Evolutionary conservation across 495 filamentous ascomycete species (phyloP), one percentile per base, ranked within the genome.

Genomic region (Parathielavia appendiculata): DNA sequence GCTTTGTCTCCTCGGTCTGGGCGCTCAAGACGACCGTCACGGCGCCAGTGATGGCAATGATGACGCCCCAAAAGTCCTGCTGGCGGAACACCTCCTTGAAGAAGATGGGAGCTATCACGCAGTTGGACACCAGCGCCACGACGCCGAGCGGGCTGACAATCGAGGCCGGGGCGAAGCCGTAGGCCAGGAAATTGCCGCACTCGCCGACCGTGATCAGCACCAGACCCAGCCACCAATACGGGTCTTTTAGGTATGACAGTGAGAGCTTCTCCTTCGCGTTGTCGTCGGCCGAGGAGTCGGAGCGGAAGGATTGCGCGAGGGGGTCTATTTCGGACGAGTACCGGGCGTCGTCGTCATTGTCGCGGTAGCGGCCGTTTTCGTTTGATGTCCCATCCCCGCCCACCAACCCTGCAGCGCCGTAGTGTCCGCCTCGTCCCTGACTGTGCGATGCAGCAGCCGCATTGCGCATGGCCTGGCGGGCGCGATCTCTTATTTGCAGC

Each of bases 71-170:
- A 32, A 90, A 83, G 70, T 98, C 93, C n/a, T 89, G 86, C 57
- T 73, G 75, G 23, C 93, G 86, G 63, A 97, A 95, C 46, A 77
- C 74, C 71, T 98, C 93, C 63, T 95, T 92, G 61, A 98, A 82
- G 74, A 98, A 79, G 64, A 91, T 83, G 30, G 93, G 93, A 9
- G 93, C 93, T 70, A 98, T 95, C 48, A 97, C 81, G 68, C 93
- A 97, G 71, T 98, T 98, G 47, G 91, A 95, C 23, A 98, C 84
- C 57, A 98, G 74, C 4, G 93, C 93, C 0, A 97, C 93, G 20
- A 98, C 93, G 11, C 93, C 93, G 14, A 98, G 76, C 1, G 93
- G 93, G 16, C 89, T 93, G n/a, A 98, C 93, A 59, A 98, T 96
- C 13, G 92, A 97, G 4, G 93, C 93, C 17, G 93, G 92, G n/a